A percentile compares a stretch with the other conserved stretches of the same genome.
These are phyloP conservation scores for Vigna angularis DNA, from an alignment of 306 rosid genomes.

Conservation along the genomic window DNA sequence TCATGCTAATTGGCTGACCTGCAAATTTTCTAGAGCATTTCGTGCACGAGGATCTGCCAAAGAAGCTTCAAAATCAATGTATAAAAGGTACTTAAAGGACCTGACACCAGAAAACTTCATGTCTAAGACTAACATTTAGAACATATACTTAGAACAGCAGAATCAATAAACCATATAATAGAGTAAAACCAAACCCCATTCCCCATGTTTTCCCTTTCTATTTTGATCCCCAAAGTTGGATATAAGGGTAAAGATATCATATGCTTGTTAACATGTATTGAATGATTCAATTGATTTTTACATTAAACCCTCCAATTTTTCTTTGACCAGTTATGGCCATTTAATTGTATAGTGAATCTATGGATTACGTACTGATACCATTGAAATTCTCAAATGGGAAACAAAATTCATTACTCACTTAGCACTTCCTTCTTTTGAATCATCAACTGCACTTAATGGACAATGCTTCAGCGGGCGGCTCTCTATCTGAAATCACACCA, in stretches of 20 bases:
- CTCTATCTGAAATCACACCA: slow-evolving; percentile 71
- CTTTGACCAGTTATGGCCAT: not conserved
- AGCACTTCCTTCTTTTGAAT: slow-evolving; percentile 64
- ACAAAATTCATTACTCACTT: slow-evolving; percentile 55
- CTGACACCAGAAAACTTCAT: slow-evolving; percentile 52
- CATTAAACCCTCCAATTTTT: slow-evolving; percentile 26
- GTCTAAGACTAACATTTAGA: slow-evolving; percentile 17
- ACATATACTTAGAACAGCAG: slow-evolving; percentile 11
- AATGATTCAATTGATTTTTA: not conserved
- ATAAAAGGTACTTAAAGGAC: slow-evolving; percentile 71
- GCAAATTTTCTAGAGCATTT: slow-evolving; percentile 66
- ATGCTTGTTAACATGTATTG: not conserved
- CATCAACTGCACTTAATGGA: slow-evolving; percentile 59
- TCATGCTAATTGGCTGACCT: slow-evolving; percentile 51
- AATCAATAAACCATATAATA: not conserved
- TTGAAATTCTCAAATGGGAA: slow-evolving; percentile 31
- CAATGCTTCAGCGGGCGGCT: slow-evolving; percentile 69
- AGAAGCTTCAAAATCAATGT: slow-evolving; percentile 83
- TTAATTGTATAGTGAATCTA: slow-evolving; percentile 13
- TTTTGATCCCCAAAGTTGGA: slow-evolving; percentile 20
- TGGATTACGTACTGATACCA: slow-evolving; percentile 11
- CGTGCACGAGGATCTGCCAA: slow-evolving; percentile 77
- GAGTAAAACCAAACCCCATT: not conserved
- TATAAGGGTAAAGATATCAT: not conserved
- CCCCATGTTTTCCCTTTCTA: too few relatives aligned